phyloP scores from a whole-genome alignment of 2,329 filamentous ascomycete genomes.

The Colletotrichum sp. region DNA sequence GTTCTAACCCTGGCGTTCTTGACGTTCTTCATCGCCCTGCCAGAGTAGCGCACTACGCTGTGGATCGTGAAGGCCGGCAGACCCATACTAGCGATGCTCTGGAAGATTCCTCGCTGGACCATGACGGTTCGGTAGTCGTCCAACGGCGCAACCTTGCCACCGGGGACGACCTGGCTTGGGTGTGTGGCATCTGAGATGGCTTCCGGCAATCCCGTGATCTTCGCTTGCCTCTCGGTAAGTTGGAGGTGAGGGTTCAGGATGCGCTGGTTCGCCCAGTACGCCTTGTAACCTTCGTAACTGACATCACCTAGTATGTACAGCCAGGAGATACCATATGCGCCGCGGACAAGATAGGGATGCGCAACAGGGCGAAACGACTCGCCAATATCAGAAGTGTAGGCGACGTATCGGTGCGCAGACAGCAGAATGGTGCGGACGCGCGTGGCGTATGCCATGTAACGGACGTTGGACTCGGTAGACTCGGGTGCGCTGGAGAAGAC shows the following conservation, averaged over 20 bases:
- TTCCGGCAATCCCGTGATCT: conserved; percentile 46
- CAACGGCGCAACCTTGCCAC: conserved; percentile 66
- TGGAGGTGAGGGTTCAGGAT: conserved; percentile 71
- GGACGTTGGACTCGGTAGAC: conserved; percentile 82
- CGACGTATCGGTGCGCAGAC: conserved; percentile 93
- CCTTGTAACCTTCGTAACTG: conserved; percentile 91
- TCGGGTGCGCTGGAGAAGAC: conserved; percentile 64
- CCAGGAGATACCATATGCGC: conserved; percentile 92
- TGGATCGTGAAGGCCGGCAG: conserved; percentile 94
- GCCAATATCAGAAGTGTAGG: conserved; percentile 95
- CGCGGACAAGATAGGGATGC: conserved; percentile 80
- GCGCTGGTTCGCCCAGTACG: conserved; percentile 86
- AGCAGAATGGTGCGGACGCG: conserved; percentile 86
- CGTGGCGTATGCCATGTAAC: conserved; percentile 92
- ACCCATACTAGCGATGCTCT: conserved; percentile 90
- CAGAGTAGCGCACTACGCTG: conserved; percentile 88
- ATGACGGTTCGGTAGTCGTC: conserved; percentile 93
- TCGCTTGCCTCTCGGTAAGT: conserved; percentile 54
- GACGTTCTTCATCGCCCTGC: conserved; percentile 79
- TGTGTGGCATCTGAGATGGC: conserved; percentile 11
- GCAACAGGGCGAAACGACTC: conserved; percentile 95
- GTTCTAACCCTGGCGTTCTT: conserved; percentile 80
- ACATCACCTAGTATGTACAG: conserved; percentile 91
- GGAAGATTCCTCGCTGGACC: conserved; percentile 89
- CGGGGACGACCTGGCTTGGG: conserved; percentile 18